These are phyloP conservation scores for Tricholoma furcatifolium DNA, from an alignment of 768 basidiomycete genomes.

Conservation along the genomic window DNA sequence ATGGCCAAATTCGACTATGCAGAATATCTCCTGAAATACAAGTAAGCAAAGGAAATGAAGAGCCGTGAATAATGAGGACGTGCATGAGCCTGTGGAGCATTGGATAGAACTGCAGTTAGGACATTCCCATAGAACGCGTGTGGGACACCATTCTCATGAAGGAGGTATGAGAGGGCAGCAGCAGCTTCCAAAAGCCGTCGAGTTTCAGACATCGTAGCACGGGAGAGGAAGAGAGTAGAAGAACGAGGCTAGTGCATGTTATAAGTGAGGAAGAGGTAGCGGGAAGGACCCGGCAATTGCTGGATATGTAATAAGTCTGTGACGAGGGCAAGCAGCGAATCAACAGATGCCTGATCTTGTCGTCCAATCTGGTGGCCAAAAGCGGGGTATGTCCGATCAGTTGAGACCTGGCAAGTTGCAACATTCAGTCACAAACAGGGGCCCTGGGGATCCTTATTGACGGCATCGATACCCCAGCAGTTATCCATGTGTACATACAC, in stretches of 20 bases:
- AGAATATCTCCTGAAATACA: constrained; percentile 68
- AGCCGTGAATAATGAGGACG: constrained; percentile 22
- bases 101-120: constrained; percentile 67
- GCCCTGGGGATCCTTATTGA: background rate
- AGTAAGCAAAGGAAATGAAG: constrained; percentile 11
- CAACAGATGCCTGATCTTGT: constrained; percentile 45
- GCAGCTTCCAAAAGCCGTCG: constrained; percentile 78
- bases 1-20: constrained; percentile 77
- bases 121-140: constrained; percentile 84
- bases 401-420: constrained; percentile 41
- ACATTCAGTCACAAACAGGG: constrained; percentile 37
- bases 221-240: constrained; percentile 27
- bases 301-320: constrained; percentile 54
- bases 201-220: constrained; percentile 61
- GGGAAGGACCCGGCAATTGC: constrained; percentile 34
- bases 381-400: constrained; percentile 49
- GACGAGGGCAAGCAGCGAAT: constrained; percentile 42
- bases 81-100: constrained; percentile 65
- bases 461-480: constrained; percentile 1
- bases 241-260: constrained; percentile 53
- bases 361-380: constrained; percentile 31
- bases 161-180: constrained; percentile 64
- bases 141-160: constrained; percentile 55
- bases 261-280: constrained; percentile 40
- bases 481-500: constrained; percentile 2